Conservation (phyloP, 768 basidiomycete species). For the Pholiota microspora region DNA sequence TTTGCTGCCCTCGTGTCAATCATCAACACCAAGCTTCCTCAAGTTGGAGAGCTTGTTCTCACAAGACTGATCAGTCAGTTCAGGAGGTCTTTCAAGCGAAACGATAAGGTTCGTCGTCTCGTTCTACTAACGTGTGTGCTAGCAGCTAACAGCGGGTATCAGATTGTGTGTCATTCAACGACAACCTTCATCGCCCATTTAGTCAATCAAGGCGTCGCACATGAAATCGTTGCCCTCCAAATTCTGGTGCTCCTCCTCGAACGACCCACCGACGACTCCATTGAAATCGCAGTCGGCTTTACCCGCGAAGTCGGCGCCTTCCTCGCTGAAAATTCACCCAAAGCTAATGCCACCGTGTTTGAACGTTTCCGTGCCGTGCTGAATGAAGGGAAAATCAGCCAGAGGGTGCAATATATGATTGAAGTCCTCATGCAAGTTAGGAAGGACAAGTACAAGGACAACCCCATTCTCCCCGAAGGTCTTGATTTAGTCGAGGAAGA, state of each 20-base stretch:
- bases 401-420: slow-evolving; percentile 99
- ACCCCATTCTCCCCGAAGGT: slow-evolving; percentile 91
- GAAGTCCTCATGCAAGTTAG: slow-evolving; percentile 99
- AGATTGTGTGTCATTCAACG: slow-evolving; percentile 93
- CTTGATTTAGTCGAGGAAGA: slow-evolving; percentile 97
- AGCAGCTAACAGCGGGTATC: slow-evolving; percentile 1
- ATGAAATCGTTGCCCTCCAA: slow-evolving; percentile 92
- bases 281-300: slow-evolving; percentile 97
- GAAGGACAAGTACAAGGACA: slow-evolving; percentile 99
- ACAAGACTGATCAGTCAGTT: slow-evolving; percentile 93
- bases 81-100: slow-evolving; percentile 90
- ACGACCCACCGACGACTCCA: slow-evolving; percentile 94
- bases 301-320: slow-evolving; percentile 97
- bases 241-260: slow-evolving; percentile 95
- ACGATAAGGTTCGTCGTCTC: slow-evolving; percentile 80
- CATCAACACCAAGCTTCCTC: slow-evolving; percentile 95
- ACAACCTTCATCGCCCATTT: slow-evolving; percentile 91
- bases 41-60: slow-evolving; percentile 90
- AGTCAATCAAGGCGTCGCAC: slow-evolving; percentile 90
- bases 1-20: slow-evolving; percentile 94
- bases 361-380: slow-evolving; percentile 97
- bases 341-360: slow-evolving; percentile 91
- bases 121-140: background rate
- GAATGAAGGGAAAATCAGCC: slow-evolving; percentile 93
- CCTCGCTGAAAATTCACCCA: slow-evolving; percentile 89